Conservation (phyloP, 805 yeast species). For the Lachancea thermotolerans region DNA sequence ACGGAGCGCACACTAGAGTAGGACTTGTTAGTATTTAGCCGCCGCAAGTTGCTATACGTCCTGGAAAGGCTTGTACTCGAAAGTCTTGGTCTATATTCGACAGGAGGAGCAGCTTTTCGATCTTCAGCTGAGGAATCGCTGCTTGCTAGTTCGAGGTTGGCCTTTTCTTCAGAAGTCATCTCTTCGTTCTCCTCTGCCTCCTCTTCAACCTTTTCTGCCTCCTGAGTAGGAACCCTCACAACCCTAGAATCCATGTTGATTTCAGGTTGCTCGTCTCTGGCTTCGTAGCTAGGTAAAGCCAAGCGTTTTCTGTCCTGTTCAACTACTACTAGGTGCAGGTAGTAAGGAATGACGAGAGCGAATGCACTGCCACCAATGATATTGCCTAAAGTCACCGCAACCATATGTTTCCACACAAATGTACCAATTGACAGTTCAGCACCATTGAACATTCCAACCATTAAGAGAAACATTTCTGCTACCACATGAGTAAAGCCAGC, state of each 20-base stretch:
- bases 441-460: conserved; percentile 61
- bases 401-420: conserved; percentile 64
- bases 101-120: background rate
- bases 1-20: background rate
- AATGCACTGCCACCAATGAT: conserved; percentile 72
- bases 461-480: conserved; percentile 70
- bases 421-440: conserved; percentile 56
- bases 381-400: conserved; percentile 71
- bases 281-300: conserved; percentile 61
- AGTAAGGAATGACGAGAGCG: conserved; percentile 61
- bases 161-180: conserved; percentile 2
- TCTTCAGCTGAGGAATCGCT: conserved; percentile 3
- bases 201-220: conserved; percentile 11
- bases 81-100: conserved; percentile 3
- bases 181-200: conserved; percentile 5
- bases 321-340: conserved; percentile 63
- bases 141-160: background rate
- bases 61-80: background rate
- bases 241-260: conserved; percentile 73
- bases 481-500: conserved; percentile 76
- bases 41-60: conserved; percentile 1
- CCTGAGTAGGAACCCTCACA: conserved; percentile 39
- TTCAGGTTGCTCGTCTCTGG: conserved; percentile 76
- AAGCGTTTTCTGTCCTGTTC: conserved; percentile 59
- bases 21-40: background rate